Evolutionary conservation across 2,329 filamentous ascomycete genomes (phyloP), one percentile per base, ranked within the genome.

Genomic region (Moelleriella libera): DNA sequence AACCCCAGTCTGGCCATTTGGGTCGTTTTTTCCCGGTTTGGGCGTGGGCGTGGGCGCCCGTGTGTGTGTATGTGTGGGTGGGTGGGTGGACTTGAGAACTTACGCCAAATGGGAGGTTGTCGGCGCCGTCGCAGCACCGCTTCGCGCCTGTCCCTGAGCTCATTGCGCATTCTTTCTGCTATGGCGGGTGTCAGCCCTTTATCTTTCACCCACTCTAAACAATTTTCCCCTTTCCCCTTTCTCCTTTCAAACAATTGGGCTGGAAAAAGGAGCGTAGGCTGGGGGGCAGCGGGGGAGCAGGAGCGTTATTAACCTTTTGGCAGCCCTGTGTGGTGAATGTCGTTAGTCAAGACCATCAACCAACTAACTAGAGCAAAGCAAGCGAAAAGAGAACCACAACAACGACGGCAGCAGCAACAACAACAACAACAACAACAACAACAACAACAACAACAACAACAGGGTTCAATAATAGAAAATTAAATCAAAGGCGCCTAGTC

Each of bases 81-180:
- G n/a, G n/a, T n/a, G n/a, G n/a, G 32, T 37, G 32, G 8, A 8
- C 32, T 37, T 21, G 21, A 12, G 1, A 44, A 45, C 43, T 45
- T 45, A 45, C 43, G n/a, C 43, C 43, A 37, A 45, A 45, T 2
- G 43, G 43, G 12, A 45, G 43, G n/a, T 11, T 10, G 43, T 45
- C 43, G n/a, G 43, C 43, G 31, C 34, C 21, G 43, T 45, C 43
- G 43, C 43, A 45, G 43, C 43, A 45, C 21, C 30, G 14, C 43
- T 45, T 45, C 2, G 30, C 29, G 9, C 30, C 30, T 10, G 6
- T n/a, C 5, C 43, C 43, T 2, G 30, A 9, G 8, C 8, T 30
- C 6, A 11, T 11, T 5, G 43, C 29, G 43, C 43, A 45, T 29
- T 32, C 14, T 14, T 28, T 11, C n/a, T 32, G 30, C 43, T 45